Evolutionary conservation across 345 rosid genomes (phyloP).

Genomic region (Salix arbutifolia): DNA sequence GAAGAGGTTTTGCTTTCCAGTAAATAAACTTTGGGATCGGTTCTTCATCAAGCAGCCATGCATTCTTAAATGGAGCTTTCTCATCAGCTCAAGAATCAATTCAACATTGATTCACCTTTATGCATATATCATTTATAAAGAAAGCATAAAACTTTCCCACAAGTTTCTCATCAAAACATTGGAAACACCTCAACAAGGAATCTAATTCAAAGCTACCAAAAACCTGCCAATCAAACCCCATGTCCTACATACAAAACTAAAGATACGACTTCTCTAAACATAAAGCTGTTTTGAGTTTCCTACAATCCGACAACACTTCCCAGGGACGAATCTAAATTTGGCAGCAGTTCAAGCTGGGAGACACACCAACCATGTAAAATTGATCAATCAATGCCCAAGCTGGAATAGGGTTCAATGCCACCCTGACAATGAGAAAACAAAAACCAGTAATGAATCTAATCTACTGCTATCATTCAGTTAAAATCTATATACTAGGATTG

Average conservation of each 20-base stretch:
- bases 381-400: constrained; percentile 77
- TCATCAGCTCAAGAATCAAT: neutral
- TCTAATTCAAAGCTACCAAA: constrained; percentile 4
- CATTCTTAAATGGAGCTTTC: too few species aligned
- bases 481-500: neutral
- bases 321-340: neutral
- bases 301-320: neutral
- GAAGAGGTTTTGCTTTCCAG: too few species aligned
- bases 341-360: neutral
- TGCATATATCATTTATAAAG: neutral
- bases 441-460: constrained; percentile 21
- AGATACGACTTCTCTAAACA: neutral
- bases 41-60: too few species aligned
- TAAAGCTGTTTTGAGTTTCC: neutral
- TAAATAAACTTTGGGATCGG: too few species aligned
- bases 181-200: constrained; percentile 3
- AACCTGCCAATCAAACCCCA: neutral
- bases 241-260: constrained; percentile 4
- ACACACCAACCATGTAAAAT: constrained; percentile 1
- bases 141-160: neutral
- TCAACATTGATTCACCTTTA: neutral
- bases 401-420: constrained; percentile 67
- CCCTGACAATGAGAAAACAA: constrained; percentile 50
- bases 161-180: neutral
- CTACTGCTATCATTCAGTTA: constrained; percentile 6